Percentiles rank a stretch among this genome's conserved stretches.
Evolutionary conservation across 1,284 basidiomycete species (phyloP).

Genomic region (Fomes fomentarius): DNA sequence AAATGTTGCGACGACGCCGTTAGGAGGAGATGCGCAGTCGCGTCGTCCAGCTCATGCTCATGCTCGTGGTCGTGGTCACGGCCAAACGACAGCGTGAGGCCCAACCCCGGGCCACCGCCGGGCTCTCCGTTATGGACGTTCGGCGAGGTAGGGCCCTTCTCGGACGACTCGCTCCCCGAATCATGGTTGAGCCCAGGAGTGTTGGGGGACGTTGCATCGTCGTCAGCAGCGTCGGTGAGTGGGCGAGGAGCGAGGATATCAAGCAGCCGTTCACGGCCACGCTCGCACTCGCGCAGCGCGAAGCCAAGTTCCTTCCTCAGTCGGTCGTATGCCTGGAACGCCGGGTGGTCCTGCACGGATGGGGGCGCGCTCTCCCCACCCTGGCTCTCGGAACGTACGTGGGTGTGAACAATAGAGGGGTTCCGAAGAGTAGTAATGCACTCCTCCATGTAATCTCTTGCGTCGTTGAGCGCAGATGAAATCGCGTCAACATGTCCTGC

Average conservation of each 20-base stretch:
- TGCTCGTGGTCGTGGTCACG: conserved; percentile 13
- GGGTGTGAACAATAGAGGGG: conserved; percentile 21
- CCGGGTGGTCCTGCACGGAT: conserved; percentile 40
- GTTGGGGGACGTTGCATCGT: conserved; percentile 43
- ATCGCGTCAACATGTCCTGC: conserved; percentile 73
- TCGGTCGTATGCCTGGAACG: conserved; percentile 69
- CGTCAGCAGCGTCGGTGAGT: conserved; percentile 34
- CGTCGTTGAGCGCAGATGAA: conserved; percentile 65
- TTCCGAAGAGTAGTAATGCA: conserved; percentile 60
- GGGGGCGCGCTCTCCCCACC: conserved; percentile 8
- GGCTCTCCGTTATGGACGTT: conserved; percentile 6
- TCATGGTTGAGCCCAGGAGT: conserved; percentile 55
- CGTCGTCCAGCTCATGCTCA: conserved; percentile 50
- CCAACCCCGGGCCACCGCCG: conserved; percentile 15
- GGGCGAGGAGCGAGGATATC: conserved; percentile 50
- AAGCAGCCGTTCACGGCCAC: conserved; percentile 66
- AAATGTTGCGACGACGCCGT: conserved; percentile 53
- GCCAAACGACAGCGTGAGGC: conserved; percentile 14
- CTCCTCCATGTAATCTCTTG: conserved; percentile 60
- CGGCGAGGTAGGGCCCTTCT: conserved; percentile 43
- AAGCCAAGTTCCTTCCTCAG: conserved; percentile 74
- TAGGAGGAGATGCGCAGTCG: conserved; percentile 55
- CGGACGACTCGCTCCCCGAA: conserved; percentile 54
- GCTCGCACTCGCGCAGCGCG: conserved; percentile 77
- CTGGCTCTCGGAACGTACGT: background rate